phyloP scores from a whole-genome alignment of 2,329 filamentous ascomycete species.

The Nothophaeocryptopus gaeumannii region DNA sequence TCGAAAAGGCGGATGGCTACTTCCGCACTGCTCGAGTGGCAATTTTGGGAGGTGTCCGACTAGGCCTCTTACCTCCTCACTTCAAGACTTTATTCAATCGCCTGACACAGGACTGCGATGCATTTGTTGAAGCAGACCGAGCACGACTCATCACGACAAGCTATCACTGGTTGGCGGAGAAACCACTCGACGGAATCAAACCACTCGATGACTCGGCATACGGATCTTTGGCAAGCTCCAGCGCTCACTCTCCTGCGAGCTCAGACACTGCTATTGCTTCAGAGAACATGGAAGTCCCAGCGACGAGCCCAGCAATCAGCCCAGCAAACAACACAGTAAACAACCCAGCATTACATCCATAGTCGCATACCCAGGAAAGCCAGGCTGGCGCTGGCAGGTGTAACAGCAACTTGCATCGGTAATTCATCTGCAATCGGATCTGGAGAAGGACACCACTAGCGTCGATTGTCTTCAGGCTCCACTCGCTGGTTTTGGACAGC shows the following conservation, averaged over 20 bases:
- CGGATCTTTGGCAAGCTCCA: slow-evolving; percentile 13
- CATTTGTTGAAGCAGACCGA: slow-evolving; percentile 30
- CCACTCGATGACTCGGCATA: slow-evolving; percentile 9
- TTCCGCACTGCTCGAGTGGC: slow-evolving; percentile 21
- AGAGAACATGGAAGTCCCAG: no score
- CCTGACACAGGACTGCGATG: slow-evolving; percentile 28
- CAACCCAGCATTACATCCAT: no score
- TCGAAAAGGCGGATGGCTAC: slow-evolving; percentile 27
- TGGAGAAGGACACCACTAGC: no score
- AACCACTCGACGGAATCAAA: slow-evolving; percentile 14
- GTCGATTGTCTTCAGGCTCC: no score
- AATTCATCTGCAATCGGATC: no score
- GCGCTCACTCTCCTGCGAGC: slow-evolving; percentile 8
- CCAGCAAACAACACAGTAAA: no score
- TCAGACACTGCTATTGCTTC: slow-evolving; percentile 10
- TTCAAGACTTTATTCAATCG: slow-evolving; percentile 30
- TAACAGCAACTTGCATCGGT: no score
- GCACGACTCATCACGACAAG: slow-evolving; percentile 28
- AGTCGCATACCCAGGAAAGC: no score
- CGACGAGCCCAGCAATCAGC: no score
- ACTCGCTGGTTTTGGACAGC: no score
- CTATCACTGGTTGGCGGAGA: slow-evolving; percentile 32
- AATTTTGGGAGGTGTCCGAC: slow-evolving; percentile 21
- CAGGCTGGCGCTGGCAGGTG: no score
- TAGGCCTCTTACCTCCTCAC: slow-evolving; percentile 27